phyloP scores from a whole-genome alignment of 257 asterid genomes.

The Forsythia suspensa region DNA sequence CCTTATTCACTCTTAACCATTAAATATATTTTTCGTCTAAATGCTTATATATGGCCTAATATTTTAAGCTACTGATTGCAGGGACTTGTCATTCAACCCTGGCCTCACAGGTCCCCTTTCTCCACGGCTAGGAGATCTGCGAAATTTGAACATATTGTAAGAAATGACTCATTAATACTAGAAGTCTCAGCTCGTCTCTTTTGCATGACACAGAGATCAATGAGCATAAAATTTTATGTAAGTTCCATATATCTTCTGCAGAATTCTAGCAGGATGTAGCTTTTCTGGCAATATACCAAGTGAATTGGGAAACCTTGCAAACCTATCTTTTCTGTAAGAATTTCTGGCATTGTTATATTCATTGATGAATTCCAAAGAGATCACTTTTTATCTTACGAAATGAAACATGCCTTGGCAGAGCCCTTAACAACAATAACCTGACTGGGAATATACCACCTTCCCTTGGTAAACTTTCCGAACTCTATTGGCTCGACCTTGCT shows the following conservation, averaged over 20 bases:
- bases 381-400: background rate
- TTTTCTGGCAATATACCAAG: constrained; percentile 73
- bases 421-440: constrained; percentile 87
- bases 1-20: background rate
- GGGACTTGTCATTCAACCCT: constrained; percentile 89
- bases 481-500: constrained; percentile 93
- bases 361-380: background rate
- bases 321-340: constrained; percentile 89
- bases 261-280: constrained; percentile 95
- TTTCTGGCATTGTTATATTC: background rate
- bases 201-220: background rate
- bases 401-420: constrained; percentile 46
- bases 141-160: constrained; percentile 73
- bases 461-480: constrained; percentile 75
- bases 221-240: background rate
- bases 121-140: constrained; percentile 80
- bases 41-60: background rate
- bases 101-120: constrained; percentile 82
- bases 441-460: constrained; percentile 86
- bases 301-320: constrained; percentile 75
- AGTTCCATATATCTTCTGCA: constrained; percentile 31
- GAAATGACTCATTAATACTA: constrained; percentile 13
- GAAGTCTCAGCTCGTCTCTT: background rate
- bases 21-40: background rate
- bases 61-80: constrained; percentile 32